Conservation (phyloP, 306 rosid genomes). For the Pachyrhizus erosus region DNA sequence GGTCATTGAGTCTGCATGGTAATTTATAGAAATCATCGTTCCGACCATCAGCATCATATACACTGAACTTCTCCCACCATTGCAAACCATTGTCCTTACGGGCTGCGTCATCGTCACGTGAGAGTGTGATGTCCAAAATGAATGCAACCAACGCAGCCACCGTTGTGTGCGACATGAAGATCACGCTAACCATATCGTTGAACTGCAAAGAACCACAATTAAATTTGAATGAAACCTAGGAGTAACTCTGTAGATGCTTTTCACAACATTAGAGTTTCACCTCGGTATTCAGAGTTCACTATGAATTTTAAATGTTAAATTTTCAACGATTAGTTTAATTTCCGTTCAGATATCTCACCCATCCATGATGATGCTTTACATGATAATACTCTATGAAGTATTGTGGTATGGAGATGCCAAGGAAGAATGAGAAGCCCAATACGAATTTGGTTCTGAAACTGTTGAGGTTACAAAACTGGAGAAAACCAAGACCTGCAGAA, state of each 20-base stretch:
- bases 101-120: slow-evolving; percentile 48
- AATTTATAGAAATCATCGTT: slow-evolving; percentile 73
- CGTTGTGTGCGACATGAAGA: slow-evolving; percentile 76
- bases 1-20: slow-evolving; percentile 56
- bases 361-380: slow-evolving; percentile 53
- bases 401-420: slow-evolving; percentile 85
- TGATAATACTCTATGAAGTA: slow-evolving; percentile 76
- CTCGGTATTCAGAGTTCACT: neutral
- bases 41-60: slow-evolving; percentile 60
- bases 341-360: slow-evolving; percentile 61
- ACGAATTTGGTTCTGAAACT: slow-evolving; percentile 81
- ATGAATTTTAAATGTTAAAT: neutral
- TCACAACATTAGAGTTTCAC: neutral
- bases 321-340: neutral
- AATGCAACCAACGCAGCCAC: slow-evolving; percentile 76
- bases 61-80: slow-evolving; percentile 81
- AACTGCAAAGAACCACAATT: slow-evolving; percentile 48
- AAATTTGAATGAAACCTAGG: neutral
- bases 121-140: slow-evolving; percentile 64
- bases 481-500: slow-evolving; percentile 85
- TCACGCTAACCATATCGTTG: slow-evolving; percentile 54
- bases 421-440: slow-evolving; percentile 78
- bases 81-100: slow-evolving; percentile 63
- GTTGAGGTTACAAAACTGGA: slow-evolving; percentile 86
- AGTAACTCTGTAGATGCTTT: neutral